These are phyloP conservation scores for Blakeslea trispora DNA, from an alignment of 371 early-diverging fungal species.

Conservation along the genomic window DNA sequence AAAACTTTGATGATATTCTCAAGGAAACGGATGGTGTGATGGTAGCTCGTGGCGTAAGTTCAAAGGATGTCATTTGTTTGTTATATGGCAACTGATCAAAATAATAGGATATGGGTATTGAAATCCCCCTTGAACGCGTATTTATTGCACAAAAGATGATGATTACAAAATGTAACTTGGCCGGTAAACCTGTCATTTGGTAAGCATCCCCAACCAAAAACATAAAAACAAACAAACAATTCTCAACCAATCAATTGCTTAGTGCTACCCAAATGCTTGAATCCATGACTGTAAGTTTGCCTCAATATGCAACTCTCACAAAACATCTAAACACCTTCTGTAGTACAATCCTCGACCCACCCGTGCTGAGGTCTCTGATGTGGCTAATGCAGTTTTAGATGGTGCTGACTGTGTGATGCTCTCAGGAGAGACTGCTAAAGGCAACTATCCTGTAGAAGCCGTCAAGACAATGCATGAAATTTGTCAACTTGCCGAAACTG, in stretches of 20 bases:
- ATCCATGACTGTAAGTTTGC: constrained; percentile 91
- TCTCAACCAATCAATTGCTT: neutral
- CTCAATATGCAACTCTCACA: no score
- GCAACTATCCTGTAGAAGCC: constrained; percentile 75
- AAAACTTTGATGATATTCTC: constrained; percentile 97
- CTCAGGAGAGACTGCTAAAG: constrained; percentile 98
- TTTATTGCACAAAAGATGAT: constrained; percentile 98
- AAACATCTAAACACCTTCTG: constrained; percentile 14
- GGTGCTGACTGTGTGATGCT: constrained; percentile 99
- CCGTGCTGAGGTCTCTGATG: constrained; percentile 98
- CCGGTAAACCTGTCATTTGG: constrained; percentile 96
- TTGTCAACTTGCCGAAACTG: constrained; percentile 75
- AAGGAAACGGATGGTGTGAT: constrained; percentile 96
- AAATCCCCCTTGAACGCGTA: constrained; percentile 91
- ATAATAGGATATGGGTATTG: constrained; percentile 90
- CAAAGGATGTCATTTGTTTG: constrained; percentile 5
- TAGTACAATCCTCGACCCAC: constrained; percentile 94
- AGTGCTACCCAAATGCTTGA: constrained; percentile 99
- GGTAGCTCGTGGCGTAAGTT: constrained; percentile 93
- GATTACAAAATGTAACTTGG: constrained; percentile 90
- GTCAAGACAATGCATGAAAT: constrained; percentile 80
- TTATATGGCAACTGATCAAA: neutral
- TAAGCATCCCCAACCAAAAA: constrained; percentile 17
- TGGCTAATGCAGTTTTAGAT: constrained; percentile 97
- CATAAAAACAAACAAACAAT: neutral